Evolutionary conservation across 2,329 filamentous ascomycete genomes (phyloP).

Genomic region (Colletotrichum agaves): DNA sequence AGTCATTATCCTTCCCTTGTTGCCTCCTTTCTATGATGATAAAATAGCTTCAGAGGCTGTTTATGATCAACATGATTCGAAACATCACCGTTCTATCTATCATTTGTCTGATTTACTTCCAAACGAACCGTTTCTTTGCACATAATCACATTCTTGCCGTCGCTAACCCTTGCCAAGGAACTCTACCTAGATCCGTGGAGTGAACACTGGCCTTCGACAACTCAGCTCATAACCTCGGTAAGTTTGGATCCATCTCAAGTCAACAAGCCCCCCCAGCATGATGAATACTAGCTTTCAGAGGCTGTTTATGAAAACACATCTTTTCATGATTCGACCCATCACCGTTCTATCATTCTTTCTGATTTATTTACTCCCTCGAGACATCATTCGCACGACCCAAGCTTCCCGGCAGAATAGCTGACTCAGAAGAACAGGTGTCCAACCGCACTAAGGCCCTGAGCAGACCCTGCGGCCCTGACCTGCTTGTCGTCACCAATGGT

Average conservation of each 20-base stretch:
- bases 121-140: not conserved
- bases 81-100: constrained; percentile 47
- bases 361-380: not conserved
- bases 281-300: constrained; percentile 55
- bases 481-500: too few species aligned
- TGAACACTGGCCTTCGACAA: too few species aligned
- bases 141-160: not conserved
- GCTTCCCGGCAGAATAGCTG: too few species aligned
- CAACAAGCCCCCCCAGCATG: constrained; percentile 42
- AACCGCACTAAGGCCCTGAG: too few species aligned
- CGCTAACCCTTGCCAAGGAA: not conserved
- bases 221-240: not conserved
- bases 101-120: constrained; percentile 30
- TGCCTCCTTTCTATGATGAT: constrained; percentile 49
- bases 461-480: too few species aligned
- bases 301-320: constrained; percentile 56
- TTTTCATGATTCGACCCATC: constrained; percentile 51
- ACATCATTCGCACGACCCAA: too few species aligned
- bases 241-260: not conserved
- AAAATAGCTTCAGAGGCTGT: constrained; percentile 56
- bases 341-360: constrained; percentile 46
- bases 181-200: too few species aligned
- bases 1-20: constrained; percentile 24
- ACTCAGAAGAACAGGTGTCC: constrained; percentile 45
- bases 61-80: constrained; percentile 57